phyloP scores from a whole-genome alignment of 2,329 filamentous ascomycete genomes.

The Aureobasidium melanogenum region DNA sequence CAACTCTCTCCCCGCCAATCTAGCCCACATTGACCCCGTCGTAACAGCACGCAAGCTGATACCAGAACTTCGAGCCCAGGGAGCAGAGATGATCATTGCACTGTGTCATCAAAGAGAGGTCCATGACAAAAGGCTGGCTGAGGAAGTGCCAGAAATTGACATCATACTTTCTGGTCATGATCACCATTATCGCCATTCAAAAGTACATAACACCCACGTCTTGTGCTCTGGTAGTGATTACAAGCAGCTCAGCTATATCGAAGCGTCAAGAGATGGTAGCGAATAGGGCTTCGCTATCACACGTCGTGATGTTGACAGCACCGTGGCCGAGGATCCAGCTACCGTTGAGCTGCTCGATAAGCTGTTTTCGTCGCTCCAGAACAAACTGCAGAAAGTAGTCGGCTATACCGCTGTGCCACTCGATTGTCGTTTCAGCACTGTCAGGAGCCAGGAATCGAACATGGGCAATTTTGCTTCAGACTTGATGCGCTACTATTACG shows the following conservation, averaged over 20 bases:
- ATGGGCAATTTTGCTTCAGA: constrained; percentile 87
- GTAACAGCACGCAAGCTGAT: constrained; percentile 68
- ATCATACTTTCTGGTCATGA: constrained; percentile 85
- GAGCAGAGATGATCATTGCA: constrained; percentile 74
- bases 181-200: constrained; percentile 72
- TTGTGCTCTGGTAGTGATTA: constrained; percentile 87
- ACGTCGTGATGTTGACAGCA: constrained; percentile 62
- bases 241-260: constrained; percentile 83
- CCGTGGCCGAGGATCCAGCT: constrained; percentile 54
- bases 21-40: constrained; percentile 73
- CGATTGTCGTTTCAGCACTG: constrained; percentile 78
- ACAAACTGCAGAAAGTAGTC: constrained; percentile 71
- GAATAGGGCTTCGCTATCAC: constrained; percentile 75
- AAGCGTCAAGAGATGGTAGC: constrained; percentile 42
- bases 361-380: constrained; percentile 63
- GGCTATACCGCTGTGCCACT: constrained; percentile 76
- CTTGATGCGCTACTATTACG: constrained; percentile 76
- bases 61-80: constrained; percentile 62
- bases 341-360: constrained; percentile 56
- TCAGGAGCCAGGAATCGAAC: constrained; percentile 70
- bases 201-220: constrained; percentile 73
- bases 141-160: constrained; percentile 64
- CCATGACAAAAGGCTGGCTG: constrained; percentile 79
- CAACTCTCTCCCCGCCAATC: constrained; percentile 71
- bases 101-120: constrained; percentile 81